Evolutionary conservation across 371 early-diverging fungal species (phyloP), one percentile per base, ranked within the genome.

Genomic region (Coemansia sp.): DNA sequence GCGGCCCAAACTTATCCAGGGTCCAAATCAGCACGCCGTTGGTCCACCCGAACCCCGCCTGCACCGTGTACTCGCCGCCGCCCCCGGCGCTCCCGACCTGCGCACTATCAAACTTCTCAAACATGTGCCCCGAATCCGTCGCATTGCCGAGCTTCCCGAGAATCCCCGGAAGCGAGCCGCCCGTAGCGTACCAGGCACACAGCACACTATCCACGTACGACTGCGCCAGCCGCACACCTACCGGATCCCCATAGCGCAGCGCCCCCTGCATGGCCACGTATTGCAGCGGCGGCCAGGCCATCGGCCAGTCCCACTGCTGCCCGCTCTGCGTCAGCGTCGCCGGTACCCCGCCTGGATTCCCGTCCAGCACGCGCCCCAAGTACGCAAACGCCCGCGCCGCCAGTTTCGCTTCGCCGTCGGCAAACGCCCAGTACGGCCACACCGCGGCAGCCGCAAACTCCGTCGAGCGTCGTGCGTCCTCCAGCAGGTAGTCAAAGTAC

Each of bases 21-120:
- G 87, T 69, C 84, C 85, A 86, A 43, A 93, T 75, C n/a, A 87
- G 76, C 39, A 92, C 85, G 10, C 93, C 94, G 66, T 94, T 96
- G 6, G 95, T 92, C 95, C 95, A 96, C 4, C 97, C 97, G 82
- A 96, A 96, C 6, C 97, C 97, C 36, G 79, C 80, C 77, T 94
- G 94, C 18, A 90, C 84, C 1, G 70, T 69, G 71, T 94, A 95
- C 79, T 96, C 97, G 16, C 95, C 97, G 48, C 91, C 91, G 9
- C 76, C 77, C 34, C 92, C 94, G 6, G 85, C 77, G 5, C 54
- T 49, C 34, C 91, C 93, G 4, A 88, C 61, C 1, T 56, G 44
- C 24, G 70, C 72, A 11, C 85, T 86, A 64, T 87, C 81, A 61
- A 87, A 91, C 77, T 94, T 94, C 74, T 94, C 94, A 82, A 88